Evolutionary conservation across 352 stramenopile genomes (phyloP).

Genomic region (Globisporangium nagaii): DNA sequence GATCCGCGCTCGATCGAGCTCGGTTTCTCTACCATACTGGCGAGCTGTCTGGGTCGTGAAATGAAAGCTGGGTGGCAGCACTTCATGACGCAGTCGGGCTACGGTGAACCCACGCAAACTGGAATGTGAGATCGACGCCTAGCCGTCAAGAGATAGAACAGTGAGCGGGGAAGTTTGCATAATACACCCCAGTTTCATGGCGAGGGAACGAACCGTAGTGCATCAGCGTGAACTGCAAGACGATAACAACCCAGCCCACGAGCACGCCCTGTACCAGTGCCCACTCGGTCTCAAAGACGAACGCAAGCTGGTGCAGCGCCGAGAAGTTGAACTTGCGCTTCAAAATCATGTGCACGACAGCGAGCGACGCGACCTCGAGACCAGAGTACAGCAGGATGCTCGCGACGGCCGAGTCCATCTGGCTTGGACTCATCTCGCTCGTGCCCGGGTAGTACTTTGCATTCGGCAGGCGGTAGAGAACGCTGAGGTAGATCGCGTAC

Average conservation of each 20-base stretch:
- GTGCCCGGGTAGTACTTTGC: constrained; percentile 4
- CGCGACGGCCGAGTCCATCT: not conserved
- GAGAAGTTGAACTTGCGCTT: constrained; percentile 5
- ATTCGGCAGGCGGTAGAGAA: constrained; percentile 2
- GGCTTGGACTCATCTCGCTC: not conserved
- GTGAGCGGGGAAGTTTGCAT: too few relatives aligned
- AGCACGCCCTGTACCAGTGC: not conserved
- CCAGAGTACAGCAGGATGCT: not conserved
- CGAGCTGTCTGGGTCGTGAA: too few relatives aligned
- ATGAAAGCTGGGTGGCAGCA: too few relatives aligned
- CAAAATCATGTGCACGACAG: not conserved
- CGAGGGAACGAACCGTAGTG: constrained; percentile 8
- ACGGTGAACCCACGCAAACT: not conserved
- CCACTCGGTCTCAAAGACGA: constrained; percentile 4
- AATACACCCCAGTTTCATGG: too few relatives aligned
- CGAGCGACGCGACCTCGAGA: not conserved
- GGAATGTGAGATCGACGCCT: not conserved
- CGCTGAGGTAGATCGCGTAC: not conserved
- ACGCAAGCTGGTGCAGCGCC: constrained; percentile 2
- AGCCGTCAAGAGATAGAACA: too few relatives aligned
- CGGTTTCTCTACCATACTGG: too few relatives aligned
- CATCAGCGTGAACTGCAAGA: constrained; percentile 1
- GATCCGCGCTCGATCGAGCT: too few relatives aligned
- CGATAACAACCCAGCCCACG: not conserved
- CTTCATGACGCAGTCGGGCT: too few relatives aligned